Base-by-base conservation (phyloP, 371 early-diverging fungal genomes). In the Mucor saturninus region DNA sequence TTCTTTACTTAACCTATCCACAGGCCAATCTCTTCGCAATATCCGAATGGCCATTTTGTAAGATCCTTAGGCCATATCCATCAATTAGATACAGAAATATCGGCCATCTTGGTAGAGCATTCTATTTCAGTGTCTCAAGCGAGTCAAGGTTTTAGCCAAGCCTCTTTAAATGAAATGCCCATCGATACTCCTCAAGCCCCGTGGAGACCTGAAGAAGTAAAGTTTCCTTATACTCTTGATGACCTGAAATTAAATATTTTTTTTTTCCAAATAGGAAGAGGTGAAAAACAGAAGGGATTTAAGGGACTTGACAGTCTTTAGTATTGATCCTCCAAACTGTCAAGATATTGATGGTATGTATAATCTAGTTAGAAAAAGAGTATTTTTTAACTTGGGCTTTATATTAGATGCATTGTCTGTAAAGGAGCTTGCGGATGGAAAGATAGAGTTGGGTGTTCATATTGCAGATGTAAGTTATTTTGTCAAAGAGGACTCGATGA, bases 381-480 rank as follows among this genome's bases (percentile, higher is more conserved):
- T 21, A 21, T 21, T 21, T 21, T 21, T 21, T 21, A 21, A 21
- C 21, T 21, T 21, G 21, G 21, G 21, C 21, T 21, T 21, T 1
- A 21, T 21, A 51, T 13, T 65, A 82, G 99, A 99, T 75, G 98
- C 99, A 5, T 72, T 99, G 30, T 94, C 94, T 39, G 69, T 90
- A 60, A 77, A 83, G 35, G 79, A 87, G 32, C 65, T 85, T 5
- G 70, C 70, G 2, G 65, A 86, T 52, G 86, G 86, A 26, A 71
- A 65, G 4, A 73, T 87, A 28, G 93, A 94, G 63, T 81, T 97
- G 15, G 97, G 95, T 14, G 95, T 96, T 43, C 98, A 99, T 72
- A 99, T 99, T 76, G 99, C 99, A 35, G 99, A 99, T 74, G 99
- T 98, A 5, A 87, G 93, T 30, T 91, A 91, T 62, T 99, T 97